phyloP scores from a whole-genome alignment of 768 basidiomycete species.

The Hericium rajendrae region DNA sequence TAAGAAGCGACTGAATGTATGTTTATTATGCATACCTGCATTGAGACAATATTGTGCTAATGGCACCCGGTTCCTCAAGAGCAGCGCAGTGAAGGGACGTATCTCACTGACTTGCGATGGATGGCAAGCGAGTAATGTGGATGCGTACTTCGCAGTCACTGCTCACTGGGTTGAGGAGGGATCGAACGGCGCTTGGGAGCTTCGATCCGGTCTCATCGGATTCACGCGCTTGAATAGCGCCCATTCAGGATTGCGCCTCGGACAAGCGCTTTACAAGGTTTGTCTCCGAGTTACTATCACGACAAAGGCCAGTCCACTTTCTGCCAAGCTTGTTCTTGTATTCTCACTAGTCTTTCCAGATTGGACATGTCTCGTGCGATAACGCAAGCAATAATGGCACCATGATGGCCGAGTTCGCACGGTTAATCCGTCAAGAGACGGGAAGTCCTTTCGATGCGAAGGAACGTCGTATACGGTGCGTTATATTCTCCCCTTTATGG shows the following conservation, averaged over 20 bases:
- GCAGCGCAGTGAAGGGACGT: constrained; percentile 15
- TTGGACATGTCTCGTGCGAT: constrained; percentile 28
- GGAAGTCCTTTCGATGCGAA: constrained; percentile 1
- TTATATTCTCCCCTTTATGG: background rate
- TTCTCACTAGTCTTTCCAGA: constrained; percentile 12
- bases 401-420: constrained; percentile 22
- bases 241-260: constrained; percentile 28
- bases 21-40: background rate
- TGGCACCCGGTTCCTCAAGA: constrained; percentile 6
- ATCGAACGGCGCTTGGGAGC: constrained; percentile 17
- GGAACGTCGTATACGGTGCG: constrained; percentile 11
- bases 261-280: no score
- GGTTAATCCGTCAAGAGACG: constrained; percentile 1
- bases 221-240: constrained; percentile 27
- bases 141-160: constrained; percentile 31
- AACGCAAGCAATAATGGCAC: constrained; percentile 30
- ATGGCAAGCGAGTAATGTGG: constrained; percentile 30
- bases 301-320: no score
- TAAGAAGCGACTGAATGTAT: constrained; percentile 14
- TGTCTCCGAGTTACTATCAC: no score
- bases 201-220: constrained; percentile 24
- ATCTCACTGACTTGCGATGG: constrained; percentile 29
- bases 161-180: constrained; percentile 31
- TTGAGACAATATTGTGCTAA: background rate
- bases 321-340: background rate